Conservation (phyloP, 495 filamentous ascomycete species). For the Aspergillus campestris region DNA sequence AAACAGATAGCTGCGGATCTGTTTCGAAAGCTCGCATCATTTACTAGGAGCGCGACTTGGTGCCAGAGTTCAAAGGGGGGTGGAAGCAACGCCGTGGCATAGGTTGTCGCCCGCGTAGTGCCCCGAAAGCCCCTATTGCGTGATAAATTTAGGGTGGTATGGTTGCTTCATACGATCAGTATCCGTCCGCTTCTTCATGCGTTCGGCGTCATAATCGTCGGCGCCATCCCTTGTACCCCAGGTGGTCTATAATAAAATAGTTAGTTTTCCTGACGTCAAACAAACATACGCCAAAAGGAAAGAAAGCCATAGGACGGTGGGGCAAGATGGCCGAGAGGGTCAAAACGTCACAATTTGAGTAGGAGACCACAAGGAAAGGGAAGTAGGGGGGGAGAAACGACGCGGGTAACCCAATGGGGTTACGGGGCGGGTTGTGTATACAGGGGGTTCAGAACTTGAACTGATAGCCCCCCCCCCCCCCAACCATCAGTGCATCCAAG, state of each 20-base stretch:
- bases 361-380: conserved; percentile 7
- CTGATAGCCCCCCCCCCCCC: too few species aligned
- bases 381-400: conserved; percentile 5
- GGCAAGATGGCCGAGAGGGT: neutral
- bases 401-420: neutral
- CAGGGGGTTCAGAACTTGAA: neutral
- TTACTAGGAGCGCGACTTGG: too few species aligned
- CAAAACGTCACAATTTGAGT: neutral
- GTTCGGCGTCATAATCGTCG: conserved; percentile 47
- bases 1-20: neutral
- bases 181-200: conserved; percentile 44
- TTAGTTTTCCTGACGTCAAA: neutral
- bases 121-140: conserved; percentile 14
- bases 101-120: neutral
- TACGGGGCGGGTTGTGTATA: neutral
- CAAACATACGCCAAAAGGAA: neutral
- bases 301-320: neutral
- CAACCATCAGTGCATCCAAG: too few species aligned
- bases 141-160: conserved; percentile 16
- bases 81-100: neutral
- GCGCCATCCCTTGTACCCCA: conserved; percentile 54
- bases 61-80: too few species aligned
- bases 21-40: neutral
- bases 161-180: conserved; percentile 31
- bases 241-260: conserved; percentile 34